Percentiles rank a stretch among this genome's conserved stretches.
These are phyloP conservation scores for Colletotrichum gigasporum DNA, from an alignment of 2,329 filamentous ascomycete species.

Conservation along the genomic window DNA sequence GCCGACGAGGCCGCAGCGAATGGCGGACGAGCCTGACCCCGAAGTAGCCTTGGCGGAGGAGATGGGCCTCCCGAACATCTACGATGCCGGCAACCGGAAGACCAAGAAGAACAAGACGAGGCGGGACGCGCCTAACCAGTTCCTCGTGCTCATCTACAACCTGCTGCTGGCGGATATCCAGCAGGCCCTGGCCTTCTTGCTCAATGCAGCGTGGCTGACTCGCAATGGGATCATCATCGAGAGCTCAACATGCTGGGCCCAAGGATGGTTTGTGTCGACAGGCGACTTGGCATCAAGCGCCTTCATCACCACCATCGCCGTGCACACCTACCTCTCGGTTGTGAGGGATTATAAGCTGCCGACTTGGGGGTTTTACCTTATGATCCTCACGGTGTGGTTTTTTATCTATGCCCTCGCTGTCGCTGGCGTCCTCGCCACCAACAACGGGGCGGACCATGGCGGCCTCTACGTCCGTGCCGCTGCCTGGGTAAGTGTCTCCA, in stretches of 20 bases:
- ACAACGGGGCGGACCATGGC: constrained; percentile 16
- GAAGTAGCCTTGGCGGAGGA: constrained; percentile 36
- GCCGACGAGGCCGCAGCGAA: constrained; percentile 39
- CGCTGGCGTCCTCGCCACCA: constrained; percentile 15
- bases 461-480: constrained; percentile 61
- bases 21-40: constrained; percentile 39
- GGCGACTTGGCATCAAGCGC: constrained; percentile 66
- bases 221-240: constrained; percentile 57
- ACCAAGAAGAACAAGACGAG: constrained; percentile 1
- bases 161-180: constrained; percentile 67
- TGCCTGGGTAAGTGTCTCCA: constrained; percentile 61
- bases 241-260: constrained; percentile 58
- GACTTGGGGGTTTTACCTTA: constrained; percentile 51
- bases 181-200: constrained; percentile 63
- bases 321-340: constrained; percentile 66
- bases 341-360: constrained; percentile 59
- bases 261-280: constrained; percentile 66
- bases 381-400: constrained; percentile 56
- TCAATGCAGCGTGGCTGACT: constrained; percentile 62
- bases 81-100: constrained; percentile 33
- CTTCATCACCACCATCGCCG: constrained; percentile 66
- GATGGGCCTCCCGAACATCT: constrained; percentile 37
- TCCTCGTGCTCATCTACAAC: constrained; percentile 68
- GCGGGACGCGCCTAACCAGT: constrained; percentile 57
- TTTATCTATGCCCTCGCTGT: constrained; percentile 43